Percentiles rank a stretch among this genome's conserved stretches.
Conservation (phyloP, 2,329 filamentous ascomycete genomes). For the Phialophora verrucosa region DNA sequence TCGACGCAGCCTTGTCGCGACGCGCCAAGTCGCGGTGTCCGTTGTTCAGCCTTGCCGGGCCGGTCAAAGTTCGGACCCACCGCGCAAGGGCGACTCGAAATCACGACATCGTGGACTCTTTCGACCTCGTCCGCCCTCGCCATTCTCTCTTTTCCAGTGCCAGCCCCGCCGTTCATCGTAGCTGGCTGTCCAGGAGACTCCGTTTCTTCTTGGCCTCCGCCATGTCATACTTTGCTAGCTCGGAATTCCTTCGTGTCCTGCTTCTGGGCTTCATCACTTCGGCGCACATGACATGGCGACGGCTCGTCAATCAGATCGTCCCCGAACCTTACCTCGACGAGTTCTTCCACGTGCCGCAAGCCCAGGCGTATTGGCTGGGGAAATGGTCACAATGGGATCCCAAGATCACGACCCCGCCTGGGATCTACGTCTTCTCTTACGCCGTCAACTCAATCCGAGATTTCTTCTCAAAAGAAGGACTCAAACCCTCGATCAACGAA, state of each 20-base stretch:
- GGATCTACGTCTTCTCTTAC: constrained; percentile 68
- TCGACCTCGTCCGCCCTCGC: neutral
- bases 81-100: neutral
- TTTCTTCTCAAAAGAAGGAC: constrained; percentile 51
- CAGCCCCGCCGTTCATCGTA: neutral
- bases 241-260: constrained; percentile 31
- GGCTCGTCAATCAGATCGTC: constrained; percentile 55
- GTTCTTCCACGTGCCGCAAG: constrained; percentile 77
- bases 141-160: neutral
- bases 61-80: constrained; percentile 1
- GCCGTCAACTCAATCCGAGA: constrained; percentile 54
- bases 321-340: constrained; percentile 65
- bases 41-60: neutral
- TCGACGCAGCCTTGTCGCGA: constrained; percentile 1
- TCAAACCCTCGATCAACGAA: constrained; percentile 29
- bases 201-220: constrained; percentile 9
- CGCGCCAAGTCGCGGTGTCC: neutral
- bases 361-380: constrained; percentile 79
- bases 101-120: constrained; percentile 10
- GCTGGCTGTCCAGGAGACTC: neutral
- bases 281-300: constrained; percentile 46
- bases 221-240: constrained; percentile 33
- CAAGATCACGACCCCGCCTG: constrained; percentile 96
- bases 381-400: constrained; percentile 84
- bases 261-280: constrained; percentile 32